These are phyloP conservation scores for Hypoxylon sp. DNA, from an alignment of 2,329 filamentous ascomycete genomes.

Conservation along the genomic window DNA sequence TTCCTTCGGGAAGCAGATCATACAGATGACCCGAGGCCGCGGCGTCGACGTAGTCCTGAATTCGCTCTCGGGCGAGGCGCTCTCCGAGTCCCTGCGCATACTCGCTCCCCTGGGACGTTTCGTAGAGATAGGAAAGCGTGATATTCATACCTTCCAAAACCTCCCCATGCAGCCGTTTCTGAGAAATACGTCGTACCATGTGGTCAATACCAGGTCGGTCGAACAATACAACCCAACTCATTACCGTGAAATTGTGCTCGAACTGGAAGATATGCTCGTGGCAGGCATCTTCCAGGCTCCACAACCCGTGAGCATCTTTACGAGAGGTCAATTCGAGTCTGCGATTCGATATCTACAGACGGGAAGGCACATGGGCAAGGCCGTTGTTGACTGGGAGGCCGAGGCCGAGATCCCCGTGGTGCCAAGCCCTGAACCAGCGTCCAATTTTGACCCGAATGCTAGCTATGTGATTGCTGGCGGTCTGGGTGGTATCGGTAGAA, in stretches of 20 bases:
- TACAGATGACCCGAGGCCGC: slow-evolving; percentile 19
- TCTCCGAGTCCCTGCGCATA: slow-evolving; percentile 24
- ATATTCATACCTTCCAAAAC: slow-evolving; percentile 1
- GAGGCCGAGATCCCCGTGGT: neutral
- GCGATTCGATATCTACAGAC: slow-evolving; percentile 27
- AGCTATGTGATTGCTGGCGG: slow-evolving; percentile 56
- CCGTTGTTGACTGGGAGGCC: slow-evolving; percentile 13
- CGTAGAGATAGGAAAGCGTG: slow-evolving; percentile 29
- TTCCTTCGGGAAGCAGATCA: slow-evolving; percentile 32
- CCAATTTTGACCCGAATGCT: slow-evolving; percentile 39
- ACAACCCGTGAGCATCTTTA: slow-evolving; percentile 5
- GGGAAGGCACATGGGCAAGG: slow-evolving; percentile 29
- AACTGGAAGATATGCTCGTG: neutral
- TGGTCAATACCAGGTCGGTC: neutral
- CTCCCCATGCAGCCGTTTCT: slow-evolving; percentile 21
- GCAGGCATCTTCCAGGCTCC: neutral
- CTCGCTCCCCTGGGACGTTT: slow-evolving; percentile 17
- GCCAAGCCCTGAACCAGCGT: neutral
- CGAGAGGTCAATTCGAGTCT: slow-evolving; percentile 9
- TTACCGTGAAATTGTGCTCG: neutral
- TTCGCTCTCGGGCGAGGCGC: slow-evolving; percentile 27
- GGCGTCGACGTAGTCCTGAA: slow-evolving; percentile 45
- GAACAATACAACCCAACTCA: neutral
- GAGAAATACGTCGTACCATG: slow-evolving; percentile 11
- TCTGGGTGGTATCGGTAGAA: slow-evolving; percentile 55